These are phyloP conservation scores for Paramecium biaurelia DNA, from an alignment of 73 alveolate species.

Conservation along the genomic window DNA sequence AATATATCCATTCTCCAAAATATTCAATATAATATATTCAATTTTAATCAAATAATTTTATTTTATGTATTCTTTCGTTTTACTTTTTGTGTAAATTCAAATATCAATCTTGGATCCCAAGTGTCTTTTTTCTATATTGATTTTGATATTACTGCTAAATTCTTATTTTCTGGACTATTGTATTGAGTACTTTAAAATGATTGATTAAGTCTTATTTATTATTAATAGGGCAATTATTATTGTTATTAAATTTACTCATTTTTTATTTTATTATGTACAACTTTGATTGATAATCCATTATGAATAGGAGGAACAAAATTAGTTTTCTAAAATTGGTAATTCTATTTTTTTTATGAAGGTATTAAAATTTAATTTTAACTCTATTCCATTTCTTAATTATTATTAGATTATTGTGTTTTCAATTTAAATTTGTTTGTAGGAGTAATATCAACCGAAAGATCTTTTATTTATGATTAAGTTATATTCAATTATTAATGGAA, in stretches of 20 bases:
- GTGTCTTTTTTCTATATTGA: not conserved
- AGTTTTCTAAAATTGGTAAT: not conserved
- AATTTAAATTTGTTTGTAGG: not conserved
- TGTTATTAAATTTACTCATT: not conserved
- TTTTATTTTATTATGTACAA: not conserved
- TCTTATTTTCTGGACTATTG: not conserved
- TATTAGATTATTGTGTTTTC: not conserved
- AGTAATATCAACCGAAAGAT: not conserved
- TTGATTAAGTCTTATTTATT: not conserved
- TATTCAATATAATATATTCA: not conserved
- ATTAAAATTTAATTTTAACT: not conserved
- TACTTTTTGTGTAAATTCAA: not conserved
- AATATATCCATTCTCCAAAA: not conserved
- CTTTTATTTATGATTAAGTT: not conserved
- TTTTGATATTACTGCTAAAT: not conserved
- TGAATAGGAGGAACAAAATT: not conserved
- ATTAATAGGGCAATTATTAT: not conserved
- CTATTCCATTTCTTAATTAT: not conserved
- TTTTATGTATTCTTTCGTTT: not conserved
- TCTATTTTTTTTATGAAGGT: not conserved
- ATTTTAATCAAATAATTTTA: not conserved
- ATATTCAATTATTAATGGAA: not conserved
- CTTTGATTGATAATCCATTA: not conserved
- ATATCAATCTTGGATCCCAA: conserved; percentile 13
- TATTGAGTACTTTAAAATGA: not conserved